phyloP scores from a whole-genome alignment of 2,329 filamentous ascomycete species.

The Beauveria bassiana region DNA sequence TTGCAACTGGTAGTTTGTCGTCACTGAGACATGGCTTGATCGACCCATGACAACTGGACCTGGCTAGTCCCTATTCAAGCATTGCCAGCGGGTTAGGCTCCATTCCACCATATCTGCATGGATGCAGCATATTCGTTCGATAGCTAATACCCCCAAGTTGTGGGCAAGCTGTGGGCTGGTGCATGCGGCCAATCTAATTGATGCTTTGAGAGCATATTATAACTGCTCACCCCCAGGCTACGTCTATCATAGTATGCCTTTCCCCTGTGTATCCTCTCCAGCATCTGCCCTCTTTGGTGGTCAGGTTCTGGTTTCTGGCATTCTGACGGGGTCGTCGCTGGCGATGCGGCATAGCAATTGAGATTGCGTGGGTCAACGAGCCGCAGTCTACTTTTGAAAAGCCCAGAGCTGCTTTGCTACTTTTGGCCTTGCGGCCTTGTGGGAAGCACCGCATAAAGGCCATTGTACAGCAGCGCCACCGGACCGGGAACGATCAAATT shows the following conservation, averaged over 20 bases:
- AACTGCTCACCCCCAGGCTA: not conserved
- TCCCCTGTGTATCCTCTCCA: not conserved
- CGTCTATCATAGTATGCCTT: not conserved
- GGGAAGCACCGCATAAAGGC: conserved; percentile 1
- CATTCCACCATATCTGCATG: not conserved
- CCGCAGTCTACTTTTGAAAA: not conserved
- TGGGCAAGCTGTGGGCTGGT: not conserved
- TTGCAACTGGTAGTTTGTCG: not conserved
- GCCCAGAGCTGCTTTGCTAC: not conserved
- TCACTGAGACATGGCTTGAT: conserved; percentile 9
- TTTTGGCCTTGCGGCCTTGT: not conserved
- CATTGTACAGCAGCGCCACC: conserved; percentile 4
- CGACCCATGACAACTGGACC: conserved; percentile 5
- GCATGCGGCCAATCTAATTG: not conserved
- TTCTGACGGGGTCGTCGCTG: not conserved
- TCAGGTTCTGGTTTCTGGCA: not conserved
- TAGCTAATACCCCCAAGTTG: not conserved
- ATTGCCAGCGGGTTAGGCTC: conserved; percentile 1
- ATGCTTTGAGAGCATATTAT: conserved; percentile 3
- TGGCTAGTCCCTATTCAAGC: conserved; percentile 9
- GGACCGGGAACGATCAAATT: not conserved
- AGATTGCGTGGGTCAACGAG: not conserved
- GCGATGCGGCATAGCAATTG: conserved; percentile 5
- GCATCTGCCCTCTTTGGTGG: not conserved
- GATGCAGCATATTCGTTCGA: not conserved